Conservation (phyloP, 768 basidiomycete genomes). For the Amanita molliuscula region DNA sequence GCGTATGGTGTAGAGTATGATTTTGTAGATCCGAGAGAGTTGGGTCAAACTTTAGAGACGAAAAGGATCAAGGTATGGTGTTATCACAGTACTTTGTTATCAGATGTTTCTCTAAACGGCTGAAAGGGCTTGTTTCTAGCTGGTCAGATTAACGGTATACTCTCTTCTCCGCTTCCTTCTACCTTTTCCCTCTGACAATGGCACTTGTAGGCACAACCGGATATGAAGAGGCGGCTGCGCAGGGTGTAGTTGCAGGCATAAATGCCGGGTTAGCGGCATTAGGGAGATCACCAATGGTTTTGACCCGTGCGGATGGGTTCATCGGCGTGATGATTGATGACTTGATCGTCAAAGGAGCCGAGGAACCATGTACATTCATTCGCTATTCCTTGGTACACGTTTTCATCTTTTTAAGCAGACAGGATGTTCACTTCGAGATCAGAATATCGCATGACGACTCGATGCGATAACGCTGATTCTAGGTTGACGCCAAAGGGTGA, state of each 20-base stretch:
- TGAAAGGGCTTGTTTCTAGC: constrained; percentile 73
- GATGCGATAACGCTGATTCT: constrained; percentile 84
- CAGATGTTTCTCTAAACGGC: neutral
- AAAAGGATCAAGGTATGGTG: constrained; percentile 60
- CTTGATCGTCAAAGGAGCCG: constrained; percentile 76
- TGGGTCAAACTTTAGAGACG: constrained; percentile 74
- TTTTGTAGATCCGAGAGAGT: constrained; percentile 77
- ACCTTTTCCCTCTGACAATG: neutral
- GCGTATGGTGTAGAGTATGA: constrained; percentile 95
- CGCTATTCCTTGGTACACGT: neutral
- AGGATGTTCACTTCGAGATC: constrained; percentile 91
- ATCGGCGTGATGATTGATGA: constrained; percentile 92
- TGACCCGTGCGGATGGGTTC: constrained; percentile 81
- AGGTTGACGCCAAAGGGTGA: constrained; percentile 71
- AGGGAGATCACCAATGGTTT: constrained; percentile 40
- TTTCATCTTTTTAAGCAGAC: constrained; percentile 34
- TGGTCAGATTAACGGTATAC: constrained; percentile 76
- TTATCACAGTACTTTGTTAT: neutral
- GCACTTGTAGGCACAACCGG: constrained; percentile 64
- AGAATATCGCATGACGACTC: constrained; percentile 81
- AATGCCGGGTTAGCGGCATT: constrained; percentile 73
- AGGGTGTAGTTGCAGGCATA: constrained; percentile 80
- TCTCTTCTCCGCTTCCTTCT: no score
- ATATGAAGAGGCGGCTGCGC: constrained; percentile 90
- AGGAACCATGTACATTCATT: constrained; percentile 70